Base-by-base conservation (phyloP, 257 asterid genomes). In the Linderniella brevidens region DNA sequence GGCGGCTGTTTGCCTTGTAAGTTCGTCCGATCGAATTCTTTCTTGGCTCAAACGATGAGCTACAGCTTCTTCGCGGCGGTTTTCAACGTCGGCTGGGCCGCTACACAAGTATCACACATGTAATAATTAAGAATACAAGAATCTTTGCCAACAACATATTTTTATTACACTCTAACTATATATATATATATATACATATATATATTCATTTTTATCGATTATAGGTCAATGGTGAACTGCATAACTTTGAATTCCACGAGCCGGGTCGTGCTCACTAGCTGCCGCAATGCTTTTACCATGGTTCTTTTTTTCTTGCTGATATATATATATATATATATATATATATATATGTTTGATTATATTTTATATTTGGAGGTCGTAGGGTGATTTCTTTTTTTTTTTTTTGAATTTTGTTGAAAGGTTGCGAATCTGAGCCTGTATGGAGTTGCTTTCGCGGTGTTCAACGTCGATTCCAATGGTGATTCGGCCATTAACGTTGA, bases 221-320 rank as follows among this genome's bases (percentile, higher is more conserved):
- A 63, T 54, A 87, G 97, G 97, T 82, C 97, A 5, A 82, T 87
- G 97, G 95, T 87, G 77, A 87, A 82, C 73, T 87, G 95, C 84
- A 87, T 87, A 54, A 82, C 95, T 48, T 68, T 87, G 66, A 79
- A 79, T 47, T 77, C 97, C 13, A 69, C 95, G 8, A 87, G 88
- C 80, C 71, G 95, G 75, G 95, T 78, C 51, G 94, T 78, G 11
- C 61, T 87, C 71, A 69, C 95, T n/a, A 87, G 97, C 77, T 79
- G 95, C 54, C 87, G 97, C 47, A 87, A 87, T 68, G 93, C 97
- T 46, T 82, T 77, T 60, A 73, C 95, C 35, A 87, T 87, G 97
- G 97, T 86, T 62, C 50, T 65, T 54, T 39, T 29, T 9, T 49
- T 48, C 29, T 53, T 53, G 54, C 46, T 41, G 48, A 49, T 47